Evolutionary conservation across 2,329 filamentous ascomycete species (phyloP).

Genomic region (Aureobasidium zeae): DNA sequence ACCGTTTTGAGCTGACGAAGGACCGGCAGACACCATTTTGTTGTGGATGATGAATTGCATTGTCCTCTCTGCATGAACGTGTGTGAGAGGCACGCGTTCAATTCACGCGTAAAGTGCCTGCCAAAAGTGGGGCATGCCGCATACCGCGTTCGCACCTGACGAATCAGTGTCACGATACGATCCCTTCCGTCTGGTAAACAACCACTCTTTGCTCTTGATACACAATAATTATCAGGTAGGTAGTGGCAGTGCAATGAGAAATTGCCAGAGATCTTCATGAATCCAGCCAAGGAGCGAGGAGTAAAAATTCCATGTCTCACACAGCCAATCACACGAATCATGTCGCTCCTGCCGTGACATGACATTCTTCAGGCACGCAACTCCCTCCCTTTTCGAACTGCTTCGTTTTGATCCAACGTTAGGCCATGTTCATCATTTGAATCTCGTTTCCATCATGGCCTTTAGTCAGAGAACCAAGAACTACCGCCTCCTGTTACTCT

Average conservation of each 20-base stretch:
- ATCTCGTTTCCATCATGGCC: constrained; percentile 1
- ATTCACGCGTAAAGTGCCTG: neutral
- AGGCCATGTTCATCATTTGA: neutral
- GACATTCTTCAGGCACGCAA: constrained; percentile 7
- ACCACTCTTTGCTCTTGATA: no score
- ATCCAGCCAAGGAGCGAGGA: neutral
- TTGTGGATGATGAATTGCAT: neutral
- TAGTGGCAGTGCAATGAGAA: no score
- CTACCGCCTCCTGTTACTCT: constrained; percentile 15
- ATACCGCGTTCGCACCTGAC: no score
- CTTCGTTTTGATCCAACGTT: neutral
- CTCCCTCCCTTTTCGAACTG: neutral
- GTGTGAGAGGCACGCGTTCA: constrained; percentile 1
- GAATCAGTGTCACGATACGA: no score
- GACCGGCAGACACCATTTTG: constrained; percentile 40
- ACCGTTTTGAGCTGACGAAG: constrained; percentile 32
- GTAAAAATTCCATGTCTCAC: constrained; percentile 2
- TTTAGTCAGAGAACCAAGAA: constrained; percentile 6
- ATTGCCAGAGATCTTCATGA: no score
- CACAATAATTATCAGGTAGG: no score
- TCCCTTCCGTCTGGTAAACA: no score
- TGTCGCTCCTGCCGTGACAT: constrained; percentile 1
- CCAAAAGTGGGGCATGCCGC: neutral
- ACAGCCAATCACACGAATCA: constrained; percentile 2
- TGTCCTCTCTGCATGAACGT: neutral